phyloP scores from a whole-genome alignment of 495 filamentous ascomycete genomes.

The Aspergillus olivimuriae region DNA sequence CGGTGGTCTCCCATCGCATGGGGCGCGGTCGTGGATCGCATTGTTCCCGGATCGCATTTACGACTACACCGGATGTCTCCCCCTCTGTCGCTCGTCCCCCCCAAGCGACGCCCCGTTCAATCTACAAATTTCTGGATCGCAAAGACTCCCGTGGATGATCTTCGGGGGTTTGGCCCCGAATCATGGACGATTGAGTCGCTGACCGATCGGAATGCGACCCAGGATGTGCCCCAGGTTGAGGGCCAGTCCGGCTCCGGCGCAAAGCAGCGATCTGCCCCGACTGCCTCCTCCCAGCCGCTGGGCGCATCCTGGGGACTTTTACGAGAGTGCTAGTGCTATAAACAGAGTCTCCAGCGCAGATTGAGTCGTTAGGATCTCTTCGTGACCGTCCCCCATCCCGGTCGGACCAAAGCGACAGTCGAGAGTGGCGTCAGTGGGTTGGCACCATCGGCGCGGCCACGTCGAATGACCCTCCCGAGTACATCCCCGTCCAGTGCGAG shows the following conservation, averaged over 20 bases:
- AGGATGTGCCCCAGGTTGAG: background rate
- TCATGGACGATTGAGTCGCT: background rate
- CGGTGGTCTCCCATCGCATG: background rate
- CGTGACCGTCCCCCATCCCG: too few relatives aligned
- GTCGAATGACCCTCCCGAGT: slow-evolving; percentile 21
- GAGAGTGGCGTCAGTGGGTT: slow-evolving; percentile 13
- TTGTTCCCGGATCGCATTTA: slow-evolving; percentile 7
- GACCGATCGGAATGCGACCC: slow-evolving; percentile 1
- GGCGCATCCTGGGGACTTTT: too few relatives aligned
- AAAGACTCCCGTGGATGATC: background rate
- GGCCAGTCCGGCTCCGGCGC: background rate
- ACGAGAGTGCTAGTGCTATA: too few relatives aligned
- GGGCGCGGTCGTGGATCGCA: slow-evolving; percentile 1
- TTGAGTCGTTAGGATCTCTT: too few relatives aligned
- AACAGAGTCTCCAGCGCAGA: too few relatives aligned
- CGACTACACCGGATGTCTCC: background rate
- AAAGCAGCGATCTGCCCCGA: too few relatives aligned
- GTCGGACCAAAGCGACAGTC: slow-evolving; percentile 1
- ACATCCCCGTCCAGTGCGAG: slow-evolving; percentile 6
- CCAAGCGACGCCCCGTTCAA: background rate
- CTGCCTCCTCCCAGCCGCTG: too few relatives aligned
- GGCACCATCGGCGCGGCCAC: slow-evolving; percentile 25
- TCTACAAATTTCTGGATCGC: slow-evolving; percentile 1
- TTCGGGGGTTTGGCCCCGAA: background rate
- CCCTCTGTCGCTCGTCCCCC: background rate